These are phyloP conservation scores for Hymenotorrendiella dingleyae DNA, from an alignment of 2,329 filamentous ascomycete species.

Conservation along the genomic window DNA sequence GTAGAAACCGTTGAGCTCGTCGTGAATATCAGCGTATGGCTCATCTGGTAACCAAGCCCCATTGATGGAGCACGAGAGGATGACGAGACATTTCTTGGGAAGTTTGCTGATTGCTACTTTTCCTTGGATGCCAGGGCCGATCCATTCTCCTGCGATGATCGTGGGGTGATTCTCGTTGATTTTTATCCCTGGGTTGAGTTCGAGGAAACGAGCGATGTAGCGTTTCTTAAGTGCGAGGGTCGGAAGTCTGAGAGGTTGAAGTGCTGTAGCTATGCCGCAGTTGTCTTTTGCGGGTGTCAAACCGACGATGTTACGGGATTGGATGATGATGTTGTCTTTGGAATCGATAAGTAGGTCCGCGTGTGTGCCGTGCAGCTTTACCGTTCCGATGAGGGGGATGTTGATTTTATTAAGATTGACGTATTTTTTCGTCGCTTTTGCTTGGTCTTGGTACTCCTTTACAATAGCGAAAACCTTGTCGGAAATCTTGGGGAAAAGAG, in stretches of 20 bases:
- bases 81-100: slow-evolving; percentile 17
- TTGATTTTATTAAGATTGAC: neutral
- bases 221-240: slow-evolving; percentile 7
- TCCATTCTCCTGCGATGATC: slow-evolving; percentile 24
- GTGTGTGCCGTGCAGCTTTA: slow-evolving; percentile 24
- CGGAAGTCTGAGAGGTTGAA: slow-evolving; percentile 6
- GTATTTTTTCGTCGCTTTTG: neutral
- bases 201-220: slow-evolving; percentile 5
- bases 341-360: slow-evolving; percentile 17
- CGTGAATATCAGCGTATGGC: slow-evolving; percentile 15
- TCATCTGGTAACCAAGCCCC: slow-evolving; percentile 16
- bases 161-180: slow-evolving; percentile 11
- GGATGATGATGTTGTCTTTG: slow-evolving; percentile 13
- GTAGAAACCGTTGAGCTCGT: slow-evolving; percentile 11
- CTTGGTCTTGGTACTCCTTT: slow-evolving; percentile 5
- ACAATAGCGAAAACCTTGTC: slow-evolving; percentile 12
- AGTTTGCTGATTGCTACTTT: slow-evolving; percentile 13
- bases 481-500: slow-evolving; percentile 19
- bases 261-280: slow-evolving; percentile 7
- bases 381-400: slow-evolving; percentile 16
- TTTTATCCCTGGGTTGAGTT: slow-evolving; percentile 8
- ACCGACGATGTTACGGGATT: slow-evolving; percentile 16
- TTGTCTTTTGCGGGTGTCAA: slow-evolving; percentile 8
- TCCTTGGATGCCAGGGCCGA: slow-evolving; percentile 20
- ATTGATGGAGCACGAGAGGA: slow-evolving; percentile 19